Evolutionary conservation across 2,329 filamentous ascomycete species (phyloP).

Genomic region (Gremmenia infestans): DNA sequence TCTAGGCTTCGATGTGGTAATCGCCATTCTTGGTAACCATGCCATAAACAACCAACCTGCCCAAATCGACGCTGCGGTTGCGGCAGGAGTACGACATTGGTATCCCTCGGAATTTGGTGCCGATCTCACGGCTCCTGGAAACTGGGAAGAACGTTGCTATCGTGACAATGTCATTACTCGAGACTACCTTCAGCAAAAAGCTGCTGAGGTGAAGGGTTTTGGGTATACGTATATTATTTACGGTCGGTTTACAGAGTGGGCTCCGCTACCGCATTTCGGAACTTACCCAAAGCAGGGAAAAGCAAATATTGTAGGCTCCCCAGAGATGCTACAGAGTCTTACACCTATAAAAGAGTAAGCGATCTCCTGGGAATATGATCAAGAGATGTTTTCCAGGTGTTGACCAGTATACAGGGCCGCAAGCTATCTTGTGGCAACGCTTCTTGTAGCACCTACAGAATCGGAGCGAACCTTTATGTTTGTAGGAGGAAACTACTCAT

Average conservation of each 20-base stretch:
- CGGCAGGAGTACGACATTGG: conserved; percentile 52
- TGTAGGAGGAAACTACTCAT: conserved; percentile 3
- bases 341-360: not conserved
- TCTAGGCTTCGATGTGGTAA: conserved; percentile 48
- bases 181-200: conserved; percentile 4
- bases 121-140: conserved; percentile 15
- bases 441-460: not conserved
- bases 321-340: conserved; percentile 4
- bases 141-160: conserved; percentile 12
- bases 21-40: conserved; percentile 39
- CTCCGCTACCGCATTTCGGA: conserved; percentile 5
- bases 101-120: conserved; percentile 51
- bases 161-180: conserved; percentile 11
- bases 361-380: not conserved
- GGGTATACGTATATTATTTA: conserved; percentile 9
- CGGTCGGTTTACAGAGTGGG: conserved; percentile 10
- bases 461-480: conserved; percentile 4
- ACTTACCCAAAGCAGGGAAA: not conserved
- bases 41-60: conserved; percentile 38
- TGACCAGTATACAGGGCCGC: not conserved
- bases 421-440: conserved; percentile 1
- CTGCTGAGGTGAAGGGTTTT: conserved; percentile 1
- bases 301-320: conserved; percentile 2
- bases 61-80: conserved; percentile 53
- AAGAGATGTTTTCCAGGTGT: not conserved